Evolutionary conservation across 495 filamentous ascomycete species (phyloP).

Genomic region (Saxophila tyrrhenica): DNA sequence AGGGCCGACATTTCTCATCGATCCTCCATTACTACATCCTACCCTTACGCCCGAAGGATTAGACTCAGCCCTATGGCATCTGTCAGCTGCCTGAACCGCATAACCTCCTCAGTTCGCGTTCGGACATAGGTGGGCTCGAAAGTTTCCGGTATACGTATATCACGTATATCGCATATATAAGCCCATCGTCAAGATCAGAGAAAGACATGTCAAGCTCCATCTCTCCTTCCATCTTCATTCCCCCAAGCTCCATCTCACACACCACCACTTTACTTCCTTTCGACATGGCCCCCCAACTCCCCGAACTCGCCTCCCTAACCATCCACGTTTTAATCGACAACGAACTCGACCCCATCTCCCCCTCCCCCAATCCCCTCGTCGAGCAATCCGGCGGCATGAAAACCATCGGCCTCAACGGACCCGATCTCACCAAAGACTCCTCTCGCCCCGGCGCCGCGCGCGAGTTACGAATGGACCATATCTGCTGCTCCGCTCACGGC

Average conservation of each 20-base stretch:
- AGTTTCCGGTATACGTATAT: too few relatives aligned
- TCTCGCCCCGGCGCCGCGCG: slow-evolving; percentile 33
- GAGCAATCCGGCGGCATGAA: slow-evolving; percentile 29
- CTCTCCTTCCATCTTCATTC: background rate
- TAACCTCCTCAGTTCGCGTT: too few relatives aligned
- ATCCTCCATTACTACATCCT: too few relatives aligned
- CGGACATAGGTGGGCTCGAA: too few relatives aligned
- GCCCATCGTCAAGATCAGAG: too few relatives aligned
- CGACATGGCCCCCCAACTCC: background rate
- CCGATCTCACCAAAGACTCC: slow-evolving; percentile 8
- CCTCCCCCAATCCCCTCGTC: slow-evolving; percentile 38
- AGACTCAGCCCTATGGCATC: background rate
- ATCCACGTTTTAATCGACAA: slow-evolving; percentile 44
- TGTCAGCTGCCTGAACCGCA: background rate
- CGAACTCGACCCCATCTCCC: slow-evolving; percentile 45
- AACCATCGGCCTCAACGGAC: slow-evolving; percentile 29
- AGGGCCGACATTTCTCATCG: too few relatives aligned
- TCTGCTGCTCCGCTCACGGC: slow-evolving; percentile 52
- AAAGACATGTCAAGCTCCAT: background rate
- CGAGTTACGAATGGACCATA: slow-evolving; percentile 43
- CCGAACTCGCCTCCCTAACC: slow-evolving; percentile 39
- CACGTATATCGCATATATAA: too few relatives aligned
- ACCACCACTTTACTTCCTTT: background rate
- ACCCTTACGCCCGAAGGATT: background rate
- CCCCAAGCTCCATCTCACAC: background rate